Conservation (phyloP, 2,329 filamentous ascomycete genomes). For the Gnomoniopsis sp. region DNA sequence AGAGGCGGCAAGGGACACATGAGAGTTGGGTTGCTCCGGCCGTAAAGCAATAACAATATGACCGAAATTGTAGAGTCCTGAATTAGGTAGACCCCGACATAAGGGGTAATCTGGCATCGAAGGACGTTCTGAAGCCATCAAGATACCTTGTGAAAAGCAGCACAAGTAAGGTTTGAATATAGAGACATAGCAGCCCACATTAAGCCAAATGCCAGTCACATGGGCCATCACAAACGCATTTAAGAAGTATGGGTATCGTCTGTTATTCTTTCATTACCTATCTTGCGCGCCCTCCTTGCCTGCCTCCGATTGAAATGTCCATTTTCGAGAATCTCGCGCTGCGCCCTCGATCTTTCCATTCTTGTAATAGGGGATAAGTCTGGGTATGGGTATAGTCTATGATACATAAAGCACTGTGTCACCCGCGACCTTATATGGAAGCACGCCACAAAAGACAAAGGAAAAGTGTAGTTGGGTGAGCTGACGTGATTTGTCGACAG, state of each 20-base stretch:
- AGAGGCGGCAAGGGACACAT: slow-evolving; percentile 51
- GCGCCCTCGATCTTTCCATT: background rate
- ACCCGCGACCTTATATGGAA: background rate
- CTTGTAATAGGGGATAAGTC: slow-evolving; percentile 6
- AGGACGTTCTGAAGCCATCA: too few species aligned
- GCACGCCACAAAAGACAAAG: slow-evolving; percentile 5
- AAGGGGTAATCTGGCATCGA: too few species aligned
- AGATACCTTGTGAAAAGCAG: too few species aligned
- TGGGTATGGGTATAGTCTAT: slow-evolving; percentile 20
- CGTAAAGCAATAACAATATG: background rate
- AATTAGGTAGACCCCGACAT: background rate
- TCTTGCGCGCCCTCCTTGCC: background rate
- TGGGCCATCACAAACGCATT: background rate
- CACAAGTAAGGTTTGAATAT: too few species aligned
- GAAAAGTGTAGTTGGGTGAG: background rate
- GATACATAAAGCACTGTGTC: slow-evolving; percentile 6
- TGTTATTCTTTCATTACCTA: background rate
- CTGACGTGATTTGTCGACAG: background rate
- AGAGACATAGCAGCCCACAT: too few species aligned
- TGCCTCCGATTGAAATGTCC: background rate
- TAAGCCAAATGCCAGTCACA: too few species aligned
- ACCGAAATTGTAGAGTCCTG: too few species aligned
- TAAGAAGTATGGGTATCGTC: slow-evolving; percentile 2
- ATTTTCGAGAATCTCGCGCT: background rate
- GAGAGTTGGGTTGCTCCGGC: slow-evolving; percentile 39